phyloP scores from a whole-genome alignment of 2,329 filamentous ascomycete genomes.

The Calonectria ilicicola region DNA sequence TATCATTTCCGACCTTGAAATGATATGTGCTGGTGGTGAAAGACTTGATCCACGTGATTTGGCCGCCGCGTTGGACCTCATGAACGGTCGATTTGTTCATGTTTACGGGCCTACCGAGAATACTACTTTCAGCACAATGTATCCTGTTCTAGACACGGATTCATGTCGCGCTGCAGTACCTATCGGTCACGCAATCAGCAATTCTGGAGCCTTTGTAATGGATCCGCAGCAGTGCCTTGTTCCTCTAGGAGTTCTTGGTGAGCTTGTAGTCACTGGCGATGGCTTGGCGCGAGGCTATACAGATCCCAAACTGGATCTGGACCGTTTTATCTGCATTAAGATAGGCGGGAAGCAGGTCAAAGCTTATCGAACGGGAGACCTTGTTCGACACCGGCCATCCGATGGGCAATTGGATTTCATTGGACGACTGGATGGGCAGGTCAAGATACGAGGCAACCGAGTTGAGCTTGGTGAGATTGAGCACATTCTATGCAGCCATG shows the following conservation, averaged over 20 bases:
- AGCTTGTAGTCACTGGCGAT: neutral
- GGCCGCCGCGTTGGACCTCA: neutral
- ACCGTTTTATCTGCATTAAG: neutral
- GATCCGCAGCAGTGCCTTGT: neutral
- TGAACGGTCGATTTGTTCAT: neutral
- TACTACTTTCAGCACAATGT: neutral
- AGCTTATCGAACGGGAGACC: neutral
- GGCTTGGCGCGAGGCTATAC: neutral
- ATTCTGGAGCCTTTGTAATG: neutral
- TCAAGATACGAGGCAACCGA: slow-evolving; percentile 68
- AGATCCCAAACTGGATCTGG: neutral
- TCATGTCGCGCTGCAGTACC: neutral
- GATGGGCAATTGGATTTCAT: slow-evolving; percentile 47
- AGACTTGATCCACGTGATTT: neutral
- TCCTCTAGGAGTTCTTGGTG: neutral
- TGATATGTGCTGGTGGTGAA: neutral
- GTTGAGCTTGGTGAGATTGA: slow-evolving; percentile 57
- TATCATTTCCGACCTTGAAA: neutral
- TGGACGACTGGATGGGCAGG: slow-evolving; percentile 67
- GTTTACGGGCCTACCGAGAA: neutral
- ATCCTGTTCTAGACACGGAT: neutral
- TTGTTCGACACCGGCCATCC: slow-evolving; percentile 33
- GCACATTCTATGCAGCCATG: neutral
- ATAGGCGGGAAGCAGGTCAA: neutral
- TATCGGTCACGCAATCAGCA: neutral